These are phyloP conservation scores for Neurospora sp. DNA, from an alignment of 495 filamentous ascomycete species.

Conservation along the genomic window DNA sequence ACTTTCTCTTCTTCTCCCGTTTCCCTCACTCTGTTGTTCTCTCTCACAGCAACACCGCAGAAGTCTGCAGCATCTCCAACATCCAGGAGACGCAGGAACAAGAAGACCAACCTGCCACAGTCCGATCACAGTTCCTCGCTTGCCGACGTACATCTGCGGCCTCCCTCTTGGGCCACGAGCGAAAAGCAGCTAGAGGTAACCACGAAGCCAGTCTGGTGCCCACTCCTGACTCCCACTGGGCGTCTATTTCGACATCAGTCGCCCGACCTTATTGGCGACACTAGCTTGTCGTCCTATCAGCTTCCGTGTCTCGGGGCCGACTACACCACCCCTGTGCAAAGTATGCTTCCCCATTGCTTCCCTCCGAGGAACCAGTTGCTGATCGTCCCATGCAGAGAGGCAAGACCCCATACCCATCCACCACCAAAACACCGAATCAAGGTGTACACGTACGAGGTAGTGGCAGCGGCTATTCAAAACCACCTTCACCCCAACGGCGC, in stretches of 20 bases:
- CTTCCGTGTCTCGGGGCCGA: conserved; percentile 3
- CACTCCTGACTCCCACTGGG: conserved; percentile 22
- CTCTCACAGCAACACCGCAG: not conserved
- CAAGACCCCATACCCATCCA: conserved; percentile 3
- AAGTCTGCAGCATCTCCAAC: not conserved
- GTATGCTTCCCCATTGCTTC: conserved; percentile 17
- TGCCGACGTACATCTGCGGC: conserved; percentile 11
- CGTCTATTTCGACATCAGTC: conserved; percentile 30
- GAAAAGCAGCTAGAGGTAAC: conserved; percentile 3
- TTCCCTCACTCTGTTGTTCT: not conserved
- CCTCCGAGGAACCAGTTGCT: conserved; percentile 19
- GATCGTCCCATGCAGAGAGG: conserved; percentile 28
- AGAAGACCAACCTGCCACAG: conserved; percentile 2
- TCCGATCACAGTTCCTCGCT: conserved; percentile 8
- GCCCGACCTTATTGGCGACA: conserved; percentile 23
- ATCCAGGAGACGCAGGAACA: conserved; percentile 11
- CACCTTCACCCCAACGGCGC: conserved; percentile 29
- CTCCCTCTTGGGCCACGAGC: conserved; percentile 15
- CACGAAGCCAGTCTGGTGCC: conserved; percentile 13
- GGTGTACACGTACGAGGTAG: conserved; percentile 15
- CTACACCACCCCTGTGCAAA: conserved; percentile 14
- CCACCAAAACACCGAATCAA: conserved; percentile 3
- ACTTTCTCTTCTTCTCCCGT: conserved; percentile 1
- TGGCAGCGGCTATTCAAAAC: conserved; percentile 47
- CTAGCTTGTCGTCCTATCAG: conserved; percentile 23